phyloP scores from a whole-genome alignment of 2,329 filamentous ascomycete genomes.

The Ilyonectria sp. region DNA sequence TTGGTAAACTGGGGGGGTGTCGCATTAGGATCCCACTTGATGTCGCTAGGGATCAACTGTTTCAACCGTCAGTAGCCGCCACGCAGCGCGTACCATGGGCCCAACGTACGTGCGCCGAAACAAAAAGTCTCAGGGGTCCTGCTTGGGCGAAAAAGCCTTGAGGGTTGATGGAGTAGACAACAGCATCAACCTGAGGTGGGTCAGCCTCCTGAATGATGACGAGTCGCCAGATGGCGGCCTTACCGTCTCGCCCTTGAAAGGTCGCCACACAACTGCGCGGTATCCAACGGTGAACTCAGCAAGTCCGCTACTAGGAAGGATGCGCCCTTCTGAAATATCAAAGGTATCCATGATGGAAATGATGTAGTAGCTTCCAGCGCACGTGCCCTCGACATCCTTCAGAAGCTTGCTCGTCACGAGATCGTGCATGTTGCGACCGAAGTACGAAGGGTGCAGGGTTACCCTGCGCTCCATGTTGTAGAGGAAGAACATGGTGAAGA shows the following conservation, averaged over 20 bases:
- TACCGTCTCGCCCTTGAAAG: slow-evolving; percentile 98
- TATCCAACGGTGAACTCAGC: slow-evolving; percentile 97
- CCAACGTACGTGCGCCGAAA: slow-evolving; percentile 82
- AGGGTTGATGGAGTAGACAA: slow-evolving; percentile 91
- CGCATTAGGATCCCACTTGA: slow-evolving; percentile 95
- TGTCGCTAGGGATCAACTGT: slow-evolving; percentile 90
- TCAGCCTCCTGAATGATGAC: slow-evolving; percentile 48
- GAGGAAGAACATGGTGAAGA: slow-evolving; percentile 89
- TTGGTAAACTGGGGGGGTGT: slow-evolving; percentile 98
- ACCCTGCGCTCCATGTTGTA: slow-evolving; percentile 96
- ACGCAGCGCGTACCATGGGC: background rate
- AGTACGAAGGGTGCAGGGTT: slow-evolving; percentile 96
- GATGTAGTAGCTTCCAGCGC: slow-evolving; percentile 96
- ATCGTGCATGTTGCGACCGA: slow-evolving; percentile 93
- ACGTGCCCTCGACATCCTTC: slow-evolving; percentile 94
- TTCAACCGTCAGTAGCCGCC: slow-evolving; percentile 29
- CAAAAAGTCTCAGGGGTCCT: slow-evolving; percentile 83
- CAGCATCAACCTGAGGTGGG: slow-evolving; percentile 84
- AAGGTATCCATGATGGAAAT: slow-evolving; percentile 98
- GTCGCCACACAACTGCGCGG: slow-evolving; percentile 96
- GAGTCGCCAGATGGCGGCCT: slow-evolving; percentile 52
- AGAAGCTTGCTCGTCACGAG: slow-evolving; percentile 91
- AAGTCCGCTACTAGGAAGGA: slow-evolving; percentile 90
- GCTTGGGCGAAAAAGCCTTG: slow-evolving; percentile 93
- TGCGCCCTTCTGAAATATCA: slow-evolving; percentile 92